Base-by-base conservation (phyloP, 2,329 filamentous ascomycete genomes). In the Sphaerulina vaccinii region DNA sequence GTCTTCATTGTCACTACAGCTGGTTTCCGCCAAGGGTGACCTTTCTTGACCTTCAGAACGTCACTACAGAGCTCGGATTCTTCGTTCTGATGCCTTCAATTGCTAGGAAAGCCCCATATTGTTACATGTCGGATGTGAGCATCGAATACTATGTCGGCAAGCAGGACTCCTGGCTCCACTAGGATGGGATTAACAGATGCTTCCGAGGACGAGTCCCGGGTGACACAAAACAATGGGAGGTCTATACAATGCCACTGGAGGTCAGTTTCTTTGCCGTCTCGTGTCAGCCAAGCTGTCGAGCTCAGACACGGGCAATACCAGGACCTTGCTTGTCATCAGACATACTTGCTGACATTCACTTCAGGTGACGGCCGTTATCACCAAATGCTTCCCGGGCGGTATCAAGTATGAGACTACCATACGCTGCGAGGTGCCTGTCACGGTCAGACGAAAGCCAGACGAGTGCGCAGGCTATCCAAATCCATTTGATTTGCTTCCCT, bases 241-340 rank as follows among this genome's bases (percentile, higher is more conserved):
- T 49, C 6, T 65, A 61, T 49, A 63, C 62, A 2, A 57, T 64
- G 47, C 52, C 55, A 13, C 41, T 65, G 22, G 53, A 63, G 32
- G 15, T 65, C 18, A 55, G 42, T 8, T n/a, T n/a, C n/a, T n/a
- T n/a, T n/a, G n/a, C n/a, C n/a, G n/a, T n/a, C n/a, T n/a, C n/a
- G n/a, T n/a, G n/a, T n/a, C n/a, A n/a, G n/a, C n/a, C n/a, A n/a
- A n/a, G n/a, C n/a, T n/a, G n/a, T n/a, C n/a, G n/a, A n/a, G n/a
- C n/a, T n/a, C n/a, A n/a, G n/a, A n/a, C n/a, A n/a, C n/a, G n/a
- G n/a, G n/a, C n/a, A n/a, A n/a, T n/a, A n/a, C n/a, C n/a, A n/a
- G n/a, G n/a, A n/a, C n/a, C n/a, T n/a, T n/a, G n/a, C n/a, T n/a
- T n/a, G n/a, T n/a, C n/a, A n/a, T n/a, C n/a, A n/a, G n/a, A n/a